Base-by-base conservation (phyloP, 331 rosid species). In the Erythrophleum ivorense region DNA sequence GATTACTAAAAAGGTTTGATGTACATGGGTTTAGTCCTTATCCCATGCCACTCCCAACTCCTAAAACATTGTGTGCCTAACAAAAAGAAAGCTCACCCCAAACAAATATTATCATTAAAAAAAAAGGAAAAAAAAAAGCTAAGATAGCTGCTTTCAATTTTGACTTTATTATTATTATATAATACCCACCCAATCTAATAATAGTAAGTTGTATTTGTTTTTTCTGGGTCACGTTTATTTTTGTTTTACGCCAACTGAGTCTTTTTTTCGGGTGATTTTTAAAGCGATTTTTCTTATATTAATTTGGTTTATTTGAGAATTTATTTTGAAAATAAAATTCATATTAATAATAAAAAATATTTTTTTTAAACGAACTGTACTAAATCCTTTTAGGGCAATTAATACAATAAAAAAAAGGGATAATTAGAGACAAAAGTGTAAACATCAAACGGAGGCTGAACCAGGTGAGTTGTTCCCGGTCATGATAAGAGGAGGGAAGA, bases 391-490 rank as follows among this genome's bases (percentile, higher is more conserved):
- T 36, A 36, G 3, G 5, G 40, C 1, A 36, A 36, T 24, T 24
- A 24, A 36, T 36, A 45, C 16, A 29, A 46, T 33, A 53, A 24
- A 59, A 40, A 40, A 21, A 12, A 63, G 43, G 62, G 16, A 33
- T 33, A 34, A 68, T 60, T 53, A 29, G 58, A 55, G 21, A 57
- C 40, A 11, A 60, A 10, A 4, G 64, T 75, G 52, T 41, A 62
- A 83, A 76, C 77, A 83, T 81, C 66, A 82, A 87, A 91, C 76
- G 85, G 86, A 63, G 71, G 79, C 2, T 79, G 15, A 43, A 78
- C 53, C 45, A 7, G 88, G 90, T 86, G 88, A 82, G 65, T 68
- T 80, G 91, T 76, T 83, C 67, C 84, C 65, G 80, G 90, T 89
- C 87, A 78, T 53, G 81, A 81, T 64, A 64, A 48, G 53, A 38